phyloP scores from a whole-genome alignment of 148 eudicot species.

The Rhododendron vialii region DNA sequence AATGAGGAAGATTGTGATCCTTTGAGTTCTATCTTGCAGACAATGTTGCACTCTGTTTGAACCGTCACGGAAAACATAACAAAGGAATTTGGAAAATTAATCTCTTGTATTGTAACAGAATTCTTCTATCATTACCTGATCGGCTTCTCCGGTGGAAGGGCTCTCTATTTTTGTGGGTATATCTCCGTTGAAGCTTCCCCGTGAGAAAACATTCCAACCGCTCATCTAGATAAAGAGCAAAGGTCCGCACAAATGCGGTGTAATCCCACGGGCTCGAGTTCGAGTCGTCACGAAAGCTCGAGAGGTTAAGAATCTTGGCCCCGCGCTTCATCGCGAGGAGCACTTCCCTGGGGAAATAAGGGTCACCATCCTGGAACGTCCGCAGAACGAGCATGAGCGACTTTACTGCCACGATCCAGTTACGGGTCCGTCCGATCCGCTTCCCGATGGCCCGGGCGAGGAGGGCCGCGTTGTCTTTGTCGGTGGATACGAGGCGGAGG shows the following conservation, averaged over 20 bases:
- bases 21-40: background rate
- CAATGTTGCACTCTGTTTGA: background rate
- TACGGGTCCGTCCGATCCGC: conserved; percentile 70
- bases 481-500: conserved; percentile 47
- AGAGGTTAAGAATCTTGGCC: conserved; percentile 69
- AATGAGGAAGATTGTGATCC: background rate
- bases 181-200: conserved; percentile 72
- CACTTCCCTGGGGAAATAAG: conserved; percentile 84
- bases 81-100: background rate
- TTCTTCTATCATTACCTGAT: background rate
- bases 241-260: conserved; percentile 68
- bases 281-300: conserved; percentile 54
- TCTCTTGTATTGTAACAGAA: background rate
- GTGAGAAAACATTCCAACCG: conserved; percentile 83
- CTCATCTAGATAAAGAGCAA: conserved; percentile 77
- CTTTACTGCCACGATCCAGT: conserved; percentile 78
- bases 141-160: conserved; percentile 9
- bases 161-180: conserved; percentile 3
- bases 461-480: conserved; percentile 47
- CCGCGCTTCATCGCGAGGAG: conserved; percentile 83
- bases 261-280: conserved; percentile 81
- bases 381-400: conserved; percentile 68
- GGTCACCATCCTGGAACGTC: conserved; percentile 87
- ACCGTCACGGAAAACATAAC: background rate
- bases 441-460: conserved; percentile 80